Percentiles rank a stretch among this genome's conserved stretches.
phyloP scores from a whole-genome alignment of 306 rosid genomes.

The Nissolia schottii region DNA sequence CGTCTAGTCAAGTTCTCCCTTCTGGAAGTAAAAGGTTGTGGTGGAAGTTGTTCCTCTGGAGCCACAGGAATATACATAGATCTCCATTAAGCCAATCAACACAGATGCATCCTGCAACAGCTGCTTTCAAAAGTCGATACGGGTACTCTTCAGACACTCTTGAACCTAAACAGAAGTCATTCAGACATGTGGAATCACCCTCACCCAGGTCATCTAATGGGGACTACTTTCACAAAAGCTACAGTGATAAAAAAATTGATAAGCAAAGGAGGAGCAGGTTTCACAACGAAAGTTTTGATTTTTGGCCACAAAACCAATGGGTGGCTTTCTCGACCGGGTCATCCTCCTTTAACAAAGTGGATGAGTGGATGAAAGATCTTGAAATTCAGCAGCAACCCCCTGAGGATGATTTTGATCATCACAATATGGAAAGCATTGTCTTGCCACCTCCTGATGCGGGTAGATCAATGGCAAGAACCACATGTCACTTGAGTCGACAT shows the following conservation, averaged over 20 bases:
- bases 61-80: conserved; percentile 80
- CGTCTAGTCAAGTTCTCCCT: conserved; percentile 97
- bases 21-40: conserved; percentile 76
- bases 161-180: conserved; percentile 50
- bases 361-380: conserved; percentile 88
- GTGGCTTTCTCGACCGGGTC: conserved; percentile 83
- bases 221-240: conserved; percentile 35
- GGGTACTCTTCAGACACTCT: conserved; percentile 89
- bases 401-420: conserved; percentile 29
- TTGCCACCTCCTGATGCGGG: conserved; percentile 47
- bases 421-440: conserved; percentile 31
- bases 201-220: conserved; percentile 55
- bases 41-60: conserved; percentile 98
- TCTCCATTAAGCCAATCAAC: conserved; percentile 33
- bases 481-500: conserved; percentile 34
- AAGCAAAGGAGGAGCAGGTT: conserved; percentile 53
- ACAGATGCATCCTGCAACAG: conserved; percentile 21
- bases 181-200: conserved; percentile 44
- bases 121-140: conserved; percentile 45
- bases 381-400: conserved; percentile 36
- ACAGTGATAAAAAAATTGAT: conserved; percentile 24
- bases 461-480: conserved; percentile 38
- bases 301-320: conserved; percentile 88
- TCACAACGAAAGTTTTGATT: conserved; percentile 42
- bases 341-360: conserved; percentile 68